Evolutionary conservation across 2,329 filamentous ascomycete species (phyloP), one percentile per base, ranked within the genome.

Genomic region (Hymenoscyphus fructigenus): DNA sequence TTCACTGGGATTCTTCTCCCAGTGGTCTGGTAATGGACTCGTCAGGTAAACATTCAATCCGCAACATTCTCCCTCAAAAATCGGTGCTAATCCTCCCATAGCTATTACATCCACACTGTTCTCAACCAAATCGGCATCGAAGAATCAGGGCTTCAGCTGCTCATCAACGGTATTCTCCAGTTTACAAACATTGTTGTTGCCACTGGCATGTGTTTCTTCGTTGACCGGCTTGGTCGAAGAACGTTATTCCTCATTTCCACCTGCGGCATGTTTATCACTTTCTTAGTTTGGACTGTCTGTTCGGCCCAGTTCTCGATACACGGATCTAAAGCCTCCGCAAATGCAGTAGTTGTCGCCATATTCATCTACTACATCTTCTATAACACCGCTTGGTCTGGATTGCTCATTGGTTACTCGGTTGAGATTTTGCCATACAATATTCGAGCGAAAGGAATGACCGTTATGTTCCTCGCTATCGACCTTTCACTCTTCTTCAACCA

Each of bases 11-110:
- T 76, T 85, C 66, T 86, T 86, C 76, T 82, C 81, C 9, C 85
- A 87, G 68, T 86, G 83, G 83, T 83, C 80, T 63, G 84, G 84
- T 34, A 85, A 85, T 68, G 81, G 79, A 38, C 72, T 83, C 14
- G 79, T 82, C 41, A 65, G 64, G 64, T 65, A 60, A 59, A 60
- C 32, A n/a, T 38, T 50, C 15, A 17, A 26, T 26, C 47, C 1
- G 17, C 20, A 26, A 5, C 20, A 14, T 53, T 12, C 20, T 20
- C 9, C 6, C 10, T 26, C 20, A 2, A 50, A 12, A 1, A 7
- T 20, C 28, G 7, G 29, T 36, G 38, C 55, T 61, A 53, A 61
- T 12, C n/a, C n/a, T 32, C 36, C 77, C 28, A 23, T 9, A 67
- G 57, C 26, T 78, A 76, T 67, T 76, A 79, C 62, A 70, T 78